Conservation (phyloP, 495 filamentous ascomycete species). For the Podospora conica region DNA sequence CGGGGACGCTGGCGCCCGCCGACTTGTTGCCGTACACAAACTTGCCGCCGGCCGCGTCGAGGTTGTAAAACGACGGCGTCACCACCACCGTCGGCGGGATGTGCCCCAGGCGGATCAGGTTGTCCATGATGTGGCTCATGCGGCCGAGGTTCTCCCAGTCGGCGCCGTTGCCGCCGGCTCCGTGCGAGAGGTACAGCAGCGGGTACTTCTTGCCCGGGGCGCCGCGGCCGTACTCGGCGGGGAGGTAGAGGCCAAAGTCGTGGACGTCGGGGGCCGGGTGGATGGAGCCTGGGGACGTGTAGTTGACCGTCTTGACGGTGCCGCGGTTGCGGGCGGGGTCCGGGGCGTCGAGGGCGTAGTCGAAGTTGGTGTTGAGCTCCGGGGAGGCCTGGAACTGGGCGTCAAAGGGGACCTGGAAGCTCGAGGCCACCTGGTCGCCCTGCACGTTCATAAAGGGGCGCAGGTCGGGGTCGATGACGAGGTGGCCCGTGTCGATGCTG, state of each 20-base stretch:
- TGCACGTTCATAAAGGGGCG: constrained; percentile 27
- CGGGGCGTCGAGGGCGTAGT: constrained; percentile 28
- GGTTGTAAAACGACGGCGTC: constrained; percentile 31
- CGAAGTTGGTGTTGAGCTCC: constrained; percentile 28
- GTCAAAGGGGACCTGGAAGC: constrained; percentile 32
- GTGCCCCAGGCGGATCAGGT: constrained; percentile 28
- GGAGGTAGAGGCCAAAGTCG: constrained; percentile 27
- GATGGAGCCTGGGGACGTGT: constrained; percentile 29
- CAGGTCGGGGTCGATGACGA: constrained; percentile 29
- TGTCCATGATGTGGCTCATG: constrained; percentile 30
- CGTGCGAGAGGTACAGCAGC: constrained; percentile 31
- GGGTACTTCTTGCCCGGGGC: constrained; percentile 22
- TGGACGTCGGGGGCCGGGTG: constrained; percentile 29
- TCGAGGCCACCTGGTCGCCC: constrained; percentile 29
- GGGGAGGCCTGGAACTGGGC: constrained; percentile 23
- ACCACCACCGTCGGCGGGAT: constrained; percentile 31
- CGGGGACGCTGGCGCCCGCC: constrained; percentile 1
- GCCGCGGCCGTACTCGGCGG: constrained; percentile 25
- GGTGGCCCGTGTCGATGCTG: constrained; percentile 29
- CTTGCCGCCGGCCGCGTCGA: constrained; percentile 13
- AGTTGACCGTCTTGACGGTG: constrained; percentile 26
- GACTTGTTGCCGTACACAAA: constrained; percentile 28
- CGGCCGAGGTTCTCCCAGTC: constrained; percentile 32
- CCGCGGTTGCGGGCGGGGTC: constrained; percentile 14
- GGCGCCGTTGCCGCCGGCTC: constrained; percentile 19